A percentile compares a stretch with the other conserved stretches of the same genome.
phyloP scores from a whole-genome alignment of 1,284 basidiomycete genomes.

The Papiliotrema nemorosa region DNA sequence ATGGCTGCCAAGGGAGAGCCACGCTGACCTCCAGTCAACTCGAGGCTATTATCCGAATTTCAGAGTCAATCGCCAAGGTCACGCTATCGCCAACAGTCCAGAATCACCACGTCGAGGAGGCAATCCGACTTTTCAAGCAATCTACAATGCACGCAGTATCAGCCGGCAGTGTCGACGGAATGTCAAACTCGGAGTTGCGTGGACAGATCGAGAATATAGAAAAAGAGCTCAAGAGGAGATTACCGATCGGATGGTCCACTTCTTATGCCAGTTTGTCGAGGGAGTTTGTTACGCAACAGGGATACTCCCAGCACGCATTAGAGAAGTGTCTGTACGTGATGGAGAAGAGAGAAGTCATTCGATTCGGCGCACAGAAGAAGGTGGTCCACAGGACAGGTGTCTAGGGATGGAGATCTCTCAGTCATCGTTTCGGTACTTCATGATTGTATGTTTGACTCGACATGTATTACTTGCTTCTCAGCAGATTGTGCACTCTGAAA shows the following conservation, averaged over 20 bases:
- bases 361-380: slow-evolving; percentile 72
- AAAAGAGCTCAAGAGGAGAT: slow-evolving; percentile 76
- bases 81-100: slow-evolving; percentile 82
- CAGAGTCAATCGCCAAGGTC: slow-evolving; percentile 93
- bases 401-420: slow-evolving; percentile 17
- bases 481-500: too few relatives aligned
- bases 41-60: slow-evolving; percentile 98
- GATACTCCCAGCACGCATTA: slow-evolving; percentile 84
- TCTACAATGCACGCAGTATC: slow-evolving; percentile 99
- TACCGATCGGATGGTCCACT: slow-evolving; percentile 96
- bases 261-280: slow-evolving; percentile 90
- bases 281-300: slow-evolving; percentile 92
- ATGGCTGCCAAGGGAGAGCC: too few relatives aligned
- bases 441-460: too few relatives aligned
- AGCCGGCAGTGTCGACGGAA: slow-evolving; percentile 78
- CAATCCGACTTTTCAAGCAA: slow-evolving; percentile 96
- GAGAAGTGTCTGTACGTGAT: slow-evolving; percentile 88
- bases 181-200: slow-evolving; percentile 87
- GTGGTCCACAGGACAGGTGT: slow-evolving; percentile 44
- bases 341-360: slow-evolving; percentile 91
- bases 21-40: slow-evolving; percentile 62
- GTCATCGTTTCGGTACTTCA: too few relatives aligned
- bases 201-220: slow-evolving; percentile 93
- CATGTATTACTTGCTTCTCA: too few relatives aligned
- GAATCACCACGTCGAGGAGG: slow-evolving; percentile 95